phyloP scores from a whole-genome alignment of 805 yeast species.

The Candida namnaoensis region DNA sequence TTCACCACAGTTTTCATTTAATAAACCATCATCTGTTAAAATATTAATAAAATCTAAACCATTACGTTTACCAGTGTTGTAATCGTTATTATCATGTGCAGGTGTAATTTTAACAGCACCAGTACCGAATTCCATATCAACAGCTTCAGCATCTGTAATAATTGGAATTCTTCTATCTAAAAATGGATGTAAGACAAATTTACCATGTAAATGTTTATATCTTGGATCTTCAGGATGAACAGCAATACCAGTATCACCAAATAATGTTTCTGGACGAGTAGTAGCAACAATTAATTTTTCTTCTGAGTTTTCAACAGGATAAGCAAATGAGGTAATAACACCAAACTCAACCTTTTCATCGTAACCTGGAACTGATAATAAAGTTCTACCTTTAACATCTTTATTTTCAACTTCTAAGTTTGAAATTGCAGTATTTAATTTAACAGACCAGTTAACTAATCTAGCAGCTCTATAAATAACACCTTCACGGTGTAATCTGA shows the following conservation, averaged over 20 bases:
- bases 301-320: constrained; percentile 76
- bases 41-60: constrained; percentile 82
- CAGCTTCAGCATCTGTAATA: constrained; percentile 84
- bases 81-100: constrained; percentile 97
- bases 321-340: constrained; percentile 92
- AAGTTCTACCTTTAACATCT: constrained; percentile 75
- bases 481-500: constrained; percentile 88
- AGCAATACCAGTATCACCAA: constrained; percentile 97
- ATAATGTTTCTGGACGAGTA: constrained; percentile 96
- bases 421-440: constrained; percentile 89
- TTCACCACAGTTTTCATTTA: constrained; percentile 91
- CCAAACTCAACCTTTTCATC: constrained; percentile 91
- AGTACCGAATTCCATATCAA: constrained; percentile 98
- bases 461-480: constrained; percentile 89
- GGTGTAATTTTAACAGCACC: constrained; percentile 99
- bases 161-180: constrained; percentile 80
- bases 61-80: constrained; percentile 92
- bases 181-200: constrained; percentile 85
- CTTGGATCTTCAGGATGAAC: constrained; percentile 94
- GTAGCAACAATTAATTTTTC: constrained; percentile 92
- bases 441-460: constrained; percentile 94
- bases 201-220: constrained; percentile 92
- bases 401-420: constrained; percentile 95
- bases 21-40: constrained; percentile 82
- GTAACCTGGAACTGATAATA: constrained; percentile 82